Conservation (phyloP, 202 grass and related monocot genomes). For the Brachypodium distachyon region DNA sequence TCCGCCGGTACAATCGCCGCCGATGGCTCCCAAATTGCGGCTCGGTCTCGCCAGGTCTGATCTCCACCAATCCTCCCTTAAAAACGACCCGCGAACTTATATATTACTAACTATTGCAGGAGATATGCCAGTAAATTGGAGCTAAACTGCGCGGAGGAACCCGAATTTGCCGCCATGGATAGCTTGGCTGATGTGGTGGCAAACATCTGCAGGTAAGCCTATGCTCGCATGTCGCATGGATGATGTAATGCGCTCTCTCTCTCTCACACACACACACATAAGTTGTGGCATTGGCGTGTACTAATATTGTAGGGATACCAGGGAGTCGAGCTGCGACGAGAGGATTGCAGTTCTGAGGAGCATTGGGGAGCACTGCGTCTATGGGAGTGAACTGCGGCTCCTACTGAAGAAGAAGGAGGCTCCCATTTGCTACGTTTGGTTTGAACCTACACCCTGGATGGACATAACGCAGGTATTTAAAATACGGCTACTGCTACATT, state of each 20-base stretch:
- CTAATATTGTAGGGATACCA: not conserved
- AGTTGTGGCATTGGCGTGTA: not conserved
- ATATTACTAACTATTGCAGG: too few relatives aligned
- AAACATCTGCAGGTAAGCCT: not conserved
- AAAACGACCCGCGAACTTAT: too few relatives aligned
- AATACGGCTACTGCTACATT: not conserved
- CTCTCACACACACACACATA: too few relatives aligned
- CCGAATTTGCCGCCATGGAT: not conserved
- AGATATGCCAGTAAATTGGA: not conserved
- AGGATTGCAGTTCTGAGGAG: constrained; percentile 22
- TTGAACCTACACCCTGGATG: constrained; percentile 32
- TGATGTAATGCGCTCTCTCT: not conserved
- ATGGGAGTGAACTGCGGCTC: constrained; percentile 10
- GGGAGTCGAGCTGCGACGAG: not conserved
- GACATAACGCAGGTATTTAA: constrained; percentile 26
- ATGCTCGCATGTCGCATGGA: too few relatives aligned
- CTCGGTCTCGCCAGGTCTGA: not conserved
- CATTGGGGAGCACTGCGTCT: constrained; percentile 30
- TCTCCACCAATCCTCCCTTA: not conserved
- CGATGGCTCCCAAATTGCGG: not conserved
- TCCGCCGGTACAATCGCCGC: not conserved
- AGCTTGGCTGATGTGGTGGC: not conserved
- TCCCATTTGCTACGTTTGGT: constrained; percentile 35
- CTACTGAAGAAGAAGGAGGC: constrained; percentile 19
- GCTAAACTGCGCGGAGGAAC: not conserved